These are phyloP conservation scores for Candida nitratophila DNA, from an alignment of 805 yeast species.

Conservation along the genomic window DNA sequence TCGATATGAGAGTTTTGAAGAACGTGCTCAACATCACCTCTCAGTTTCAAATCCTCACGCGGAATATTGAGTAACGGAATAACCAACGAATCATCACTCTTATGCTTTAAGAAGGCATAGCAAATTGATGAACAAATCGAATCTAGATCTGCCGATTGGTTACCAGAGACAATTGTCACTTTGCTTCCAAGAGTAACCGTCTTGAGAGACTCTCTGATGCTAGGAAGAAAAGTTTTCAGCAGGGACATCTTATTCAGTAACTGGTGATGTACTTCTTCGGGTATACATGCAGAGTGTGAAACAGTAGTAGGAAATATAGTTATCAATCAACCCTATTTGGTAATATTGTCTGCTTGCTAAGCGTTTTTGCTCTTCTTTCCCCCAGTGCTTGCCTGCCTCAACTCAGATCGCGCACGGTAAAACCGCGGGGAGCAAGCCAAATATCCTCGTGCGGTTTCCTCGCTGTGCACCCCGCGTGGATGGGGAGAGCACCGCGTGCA, in stretches of 20 bases:
- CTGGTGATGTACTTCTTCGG: too few species aligned
- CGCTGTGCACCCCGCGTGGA: too few species aligned
- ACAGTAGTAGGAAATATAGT: too few species aligned
- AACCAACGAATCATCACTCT: slow-evolving; percentile 25
- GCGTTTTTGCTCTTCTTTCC: too few species aligned
- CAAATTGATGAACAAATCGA: slow-evolving; percentile 74
- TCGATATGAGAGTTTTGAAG: slow-evolving; percentile 41
- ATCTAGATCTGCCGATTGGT: slow-evolving; percentile 85
- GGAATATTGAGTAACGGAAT: slow-evolving; percentile 78
- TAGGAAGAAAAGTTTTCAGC: neutral
- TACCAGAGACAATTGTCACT: slow-evolving; percentile 56
- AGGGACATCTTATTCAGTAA: neutral
- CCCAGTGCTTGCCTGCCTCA: too few species aligned
- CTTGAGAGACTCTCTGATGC: neutral
- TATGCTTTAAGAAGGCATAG: slow-evolving; percentile 48
- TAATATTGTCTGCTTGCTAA: too few species aligned
- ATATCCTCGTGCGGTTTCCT: too few species aligned
- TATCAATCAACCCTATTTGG: too few species aligned
- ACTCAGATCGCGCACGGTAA: too few species aligned
- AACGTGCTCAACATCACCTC: slow-evolving; percentile 64
- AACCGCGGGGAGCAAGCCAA: too few species aligned
- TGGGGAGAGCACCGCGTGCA: too few species aligned
- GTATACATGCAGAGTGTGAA: too few species aligned
- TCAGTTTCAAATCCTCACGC: slow-evolving; percentile 51
- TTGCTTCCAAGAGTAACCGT: neutral